Evolutionary conservation across 768 basidiomycete genomes (phyloP).

Genomic region (Termitomyces sp.): DNA sequence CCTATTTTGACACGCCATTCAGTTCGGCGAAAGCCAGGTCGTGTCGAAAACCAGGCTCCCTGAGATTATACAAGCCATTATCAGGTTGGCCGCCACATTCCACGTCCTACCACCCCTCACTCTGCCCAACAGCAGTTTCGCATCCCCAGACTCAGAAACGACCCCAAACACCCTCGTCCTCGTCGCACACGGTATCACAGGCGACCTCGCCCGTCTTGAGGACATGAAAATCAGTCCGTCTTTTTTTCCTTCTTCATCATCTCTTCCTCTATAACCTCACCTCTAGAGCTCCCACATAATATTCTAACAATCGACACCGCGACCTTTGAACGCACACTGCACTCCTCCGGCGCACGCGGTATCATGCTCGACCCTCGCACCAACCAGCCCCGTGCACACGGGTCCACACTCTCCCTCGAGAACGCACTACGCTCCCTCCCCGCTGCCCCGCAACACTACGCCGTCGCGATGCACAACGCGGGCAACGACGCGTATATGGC

Average conservation of each 20-base stretch:
- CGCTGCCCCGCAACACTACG: neutral
- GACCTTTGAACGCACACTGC: slow-evolving; percentile 57
- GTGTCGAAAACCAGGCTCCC: slow-evolving; percentile 63
- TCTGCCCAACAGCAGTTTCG: slow-evolving; percentile 46
- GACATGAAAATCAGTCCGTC: slow-evolving; percentile 79
- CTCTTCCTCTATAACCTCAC: no score
- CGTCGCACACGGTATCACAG: slow-evolving; percentile 54
- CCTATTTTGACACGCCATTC: slow-evolving; percentile 6
- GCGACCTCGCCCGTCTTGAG: slow-evolving; percentile 57
- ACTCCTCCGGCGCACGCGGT: slow-evolving; percentile 49
- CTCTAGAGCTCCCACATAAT: slow-evolving; percentile 67
- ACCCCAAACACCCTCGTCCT: slow-evolving; percentile 57
- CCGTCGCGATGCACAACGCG: slow-evolving; percentile 57
- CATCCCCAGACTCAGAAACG: slow-evolving; percentile 74
- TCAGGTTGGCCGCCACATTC: slow-evolving; percentile 42
- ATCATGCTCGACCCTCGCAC: slow-evolving; percentile 57
- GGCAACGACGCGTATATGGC: slow-evolving; percentile 75
- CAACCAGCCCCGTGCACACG: slow-evolving; percentile 43
- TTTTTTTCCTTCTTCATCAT: neutral
- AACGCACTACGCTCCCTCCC: slow-evolving; percentile 40
- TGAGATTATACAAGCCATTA: slow-evolving; percentile 63
- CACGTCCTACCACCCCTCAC: neutral
- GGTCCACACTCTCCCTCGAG: slow-evolving; percentile 56
- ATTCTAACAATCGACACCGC: slow-evolving; percentile 63
- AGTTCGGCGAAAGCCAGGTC: slow-evolving; percentile 80